Base-by-base conservation (phyloP, 306 rosid genomes). In the Casuarina glauca region DNA sequence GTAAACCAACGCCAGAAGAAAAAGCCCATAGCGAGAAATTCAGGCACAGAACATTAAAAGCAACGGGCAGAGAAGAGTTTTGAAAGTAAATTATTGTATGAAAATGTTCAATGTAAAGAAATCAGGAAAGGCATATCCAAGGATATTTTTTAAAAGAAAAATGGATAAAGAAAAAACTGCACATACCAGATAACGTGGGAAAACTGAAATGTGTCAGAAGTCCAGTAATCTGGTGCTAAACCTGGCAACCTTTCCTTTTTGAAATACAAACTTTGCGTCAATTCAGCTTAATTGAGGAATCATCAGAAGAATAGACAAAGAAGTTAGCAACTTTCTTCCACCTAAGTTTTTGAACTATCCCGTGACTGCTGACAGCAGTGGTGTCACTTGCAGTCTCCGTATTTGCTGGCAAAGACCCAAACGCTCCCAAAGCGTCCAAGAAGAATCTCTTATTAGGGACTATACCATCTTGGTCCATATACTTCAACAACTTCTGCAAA, bases 371-470 rank as follows among this genome's bases (percentile, higher is more conserved):
- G 44, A 82, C 79, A 79, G 54, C 79, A 80, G 88, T 74, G 70
- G 83, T 9, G 46, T 87, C 76, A 71, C 15, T 81, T 70, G 69
- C 52, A 72, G 92, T 85, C n/a, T 46, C 82, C 6, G 81, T 77
- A 39, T 75, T 87, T 55, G 83, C 81, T 20, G 83, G 80, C 63
- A 78, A 78, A 79, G 98, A 88, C 38, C 76, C 93, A 84, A 91
- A 73, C 17, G 87, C 90, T 81, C 89, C 94, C 84, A 94, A 78
- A 74, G 96, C 97, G 74, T 95, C 93, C 73, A 89, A 79, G 83
- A 95, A 92, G 88, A 95, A 95, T 80, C 85, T 86, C 86, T 95
- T 92, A 78, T 92, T 93, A 19, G 97, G 97, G 77, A 93, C 86
- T 44, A 95, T 90, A 38, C 98, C 97, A 84, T 90, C 93, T 82